These are phyloP conservation scores for Gracilaria domingensis DNA, from an alignment of 23 red algal species.

Conservation along the genomic window DNA sequence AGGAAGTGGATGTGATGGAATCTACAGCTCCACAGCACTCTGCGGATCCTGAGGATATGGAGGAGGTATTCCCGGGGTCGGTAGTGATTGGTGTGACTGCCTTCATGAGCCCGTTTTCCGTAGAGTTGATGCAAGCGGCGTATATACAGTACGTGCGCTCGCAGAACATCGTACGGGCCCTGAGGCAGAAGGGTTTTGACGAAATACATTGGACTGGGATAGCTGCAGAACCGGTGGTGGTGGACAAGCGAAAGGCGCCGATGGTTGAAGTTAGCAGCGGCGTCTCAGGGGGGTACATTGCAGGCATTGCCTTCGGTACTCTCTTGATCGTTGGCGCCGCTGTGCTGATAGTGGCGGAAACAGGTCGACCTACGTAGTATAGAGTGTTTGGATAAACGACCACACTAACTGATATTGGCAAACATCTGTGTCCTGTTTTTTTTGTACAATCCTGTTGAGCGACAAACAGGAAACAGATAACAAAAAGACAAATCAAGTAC, in stretches of 20 bases:
- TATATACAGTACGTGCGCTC: constrained; percentile 48
- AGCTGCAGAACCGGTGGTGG: constrained; percentile 7
- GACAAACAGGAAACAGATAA: too few species aligned
- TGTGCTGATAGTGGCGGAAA: background rate
- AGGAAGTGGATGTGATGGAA: background rate
- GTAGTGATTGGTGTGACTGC: constrained; percentile 39
- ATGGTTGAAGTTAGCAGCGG: background rate
- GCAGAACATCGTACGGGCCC: constrained; percentile 33
- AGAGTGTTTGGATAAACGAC: too few species aligned
- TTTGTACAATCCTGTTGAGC: too few species aligned
- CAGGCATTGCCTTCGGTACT: constrained; percentile 8
- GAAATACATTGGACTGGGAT: constrained; percentile 61
- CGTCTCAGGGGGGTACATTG: constrained; percentile 9
- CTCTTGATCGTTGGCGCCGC: constrained; percentile 19
- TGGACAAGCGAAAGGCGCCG: constrained; percentile 17
- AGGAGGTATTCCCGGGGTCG: constrained; percentile 29
- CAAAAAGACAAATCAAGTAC: too few species aligned
- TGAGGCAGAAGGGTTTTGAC: constrained; percentile 8
- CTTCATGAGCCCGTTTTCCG: constrained; percentile 49
- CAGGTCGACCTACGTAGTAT: background rate
- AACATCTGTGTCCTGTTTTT: too few species aligned
- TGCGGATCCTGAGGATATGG: background rate
- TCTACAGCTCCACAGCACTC: background rate
- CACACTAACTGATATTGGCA: too few species aligned
- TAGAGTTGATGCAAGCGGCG: constrained; percentile 13